Evolutionary conservation across 345 rosid species (phyloP).

Genomic region (Gynandropsis gynandra): DNA sequence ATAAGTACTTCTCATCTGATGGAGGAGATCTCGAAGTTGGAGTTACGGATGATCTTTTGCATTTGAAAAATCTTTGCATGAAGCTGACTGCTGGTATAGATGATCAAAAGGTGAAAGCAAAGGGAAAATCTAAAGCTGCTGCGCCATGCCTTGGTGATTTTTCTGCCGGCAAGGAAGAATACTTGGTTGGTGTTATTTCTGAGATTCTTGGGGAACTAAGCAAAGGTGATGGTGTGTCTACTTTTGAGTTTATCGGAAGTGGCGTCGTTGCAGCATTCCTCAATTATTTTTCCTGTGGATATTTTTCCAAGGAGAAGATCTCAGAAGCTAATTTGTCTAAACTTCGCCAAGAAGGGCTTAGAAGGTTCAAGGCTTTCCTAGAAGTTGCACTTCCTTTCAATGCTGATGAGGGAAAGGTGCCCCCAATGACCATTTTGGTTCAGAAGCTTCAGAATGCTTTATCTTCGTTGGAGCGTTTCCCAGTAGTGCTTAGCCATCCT

Average conservation of each 20-base stretch:
- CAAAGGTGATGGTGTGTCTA: slow-evolving; percentile 98
- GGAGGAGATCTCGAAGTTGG: slow-evolving; percentile 73
- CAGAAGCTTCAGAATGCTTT: slow-evolving; percentile 98
- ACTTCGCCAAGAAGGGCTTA: slow-evolving; percentile 77
- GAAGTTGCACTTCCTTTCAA: slow-evolving; percentile 64
- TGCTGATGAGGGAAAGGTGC: slow-evolving; percentile 37
- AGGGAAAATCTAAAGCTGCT: slow-evolving; percentile 81
- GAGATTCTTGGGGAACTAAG: slow-evolving; percentile 82
- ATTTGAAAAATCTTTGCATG: slow-evolving; percentile 70
- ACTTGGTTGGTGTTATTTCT: slow-evolving; percentile 63
- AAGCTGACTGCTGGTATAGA: slow-evolving; percentile 72
- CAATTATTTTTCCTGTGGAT: slow-evolving; percentile 85
- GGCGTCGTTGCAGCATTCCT: slow-evolving; percentile 94
- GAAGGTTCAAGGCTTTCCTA: slow-evolving; percentile 73
- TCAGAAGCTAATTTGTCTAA: slow-evolving; percentile 64
- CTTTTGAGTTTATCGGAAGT: slow-evolving; percentile 97
- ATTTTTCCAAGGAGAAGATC: slow-evolving; percentile 77
- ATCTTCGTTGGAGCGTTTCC: slow-evolving; percentile 91
- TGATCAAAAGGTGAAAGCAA: slow-evolving; percentile 75
- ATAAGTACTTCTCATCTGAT: slow-evolving; percentile 73
- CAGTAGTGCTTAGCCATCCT: slow-evolving; percentile 92
- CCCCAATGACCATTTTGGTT: slow-evolving; percentile 75
- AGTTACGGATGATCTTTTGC: slow-evolving; percentile 90
- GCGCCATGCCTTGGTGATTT: slow-evolving; percentile 45
- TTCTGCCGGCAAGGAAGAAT: slow-evolving; percentile 70